These are phyloP conservation scores for Neurospora intermedia DNA, from an alignment of 495 filamentous ascomycete species.

Conservation along the genomic window DNA sequence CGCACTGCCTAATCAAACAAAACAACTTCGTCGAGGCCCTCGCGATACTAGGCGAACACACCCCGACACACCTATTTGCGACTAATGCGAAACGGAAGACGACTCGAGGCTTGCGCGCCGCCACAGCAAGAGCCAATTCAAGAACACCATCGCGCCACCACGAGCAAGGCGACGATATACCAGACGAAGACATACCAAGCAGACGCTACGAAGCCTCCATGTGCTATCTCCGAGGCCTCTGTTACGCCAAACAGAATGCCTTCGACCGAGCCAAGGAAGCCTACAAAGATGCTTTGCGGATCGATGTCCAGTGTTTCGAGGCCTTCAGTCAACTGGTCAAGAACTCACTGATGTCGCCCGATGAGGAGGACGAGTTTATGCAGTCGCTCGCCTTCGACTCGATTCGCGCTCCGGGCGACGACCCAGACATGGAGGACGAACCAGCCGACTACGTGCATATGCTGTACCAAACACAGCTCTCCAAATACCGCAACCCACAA, in stretches of 20 bases:
- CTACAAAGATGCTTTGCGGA: slow-evolving; percentile 92
- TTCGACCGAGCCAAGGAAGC: slow-evolving; percentile 96
- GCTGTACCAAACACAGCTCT: slow-evolving; percentile 93
- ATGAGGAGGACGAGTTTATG: slow-evolving; percentile 90
- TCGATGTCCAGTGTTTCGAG: slow-evolving; percentile 97
- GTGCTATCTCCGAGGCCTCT: slow-evolving; percentile 89
- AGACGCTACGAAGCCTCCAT: slow-evolving; percentile 88
- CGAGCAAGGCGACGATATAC: slow-evolving; percentile 45
- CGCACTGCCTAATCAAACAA: slow-evolving; percentile 87
- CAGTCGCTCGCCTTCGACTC: slow-evolving; percentile 86
- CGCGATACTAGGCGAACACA: slow-evolving; percentile 79
- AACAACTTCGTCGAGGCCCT: slow-evolving; percentile 82
- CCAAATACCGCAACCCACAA: slow-evolving; percentile 84
- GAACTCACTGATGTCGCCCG: slow-evolving; percentile 93
- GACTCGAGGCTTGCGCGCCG: slow-evolving; percentile 27
- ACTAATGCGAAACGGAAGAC: slow-evolving; percentile 51
- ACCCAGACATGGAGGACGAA: slow-evolving; percentile 59
- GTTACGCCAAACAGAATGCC: slow-evolving; percentile 94
- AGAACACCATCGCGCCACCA: slow-evolving; percentile 31
- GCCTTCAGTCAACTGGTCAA: slow-evolving; percentile 97
- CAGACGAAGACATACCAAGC: slow-evolving; percentile 64
- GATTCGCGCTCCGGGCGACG: slow-evolving; percentile 42
- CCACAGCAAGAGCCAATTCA: slow-evolving; percentile 23
- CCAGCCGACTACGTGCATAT: slow-evolving; percentile 88
- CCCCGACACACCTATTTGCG: slow-evolving; percentile 73